Percentiles rank a stretch among this genome's conserved stretches.
These are phyloP conservation scores for Ganoderma lucidum DNA, from an alignment of 1,284 basidiomycete genomes.

Conservation along the genomic window DNA sequence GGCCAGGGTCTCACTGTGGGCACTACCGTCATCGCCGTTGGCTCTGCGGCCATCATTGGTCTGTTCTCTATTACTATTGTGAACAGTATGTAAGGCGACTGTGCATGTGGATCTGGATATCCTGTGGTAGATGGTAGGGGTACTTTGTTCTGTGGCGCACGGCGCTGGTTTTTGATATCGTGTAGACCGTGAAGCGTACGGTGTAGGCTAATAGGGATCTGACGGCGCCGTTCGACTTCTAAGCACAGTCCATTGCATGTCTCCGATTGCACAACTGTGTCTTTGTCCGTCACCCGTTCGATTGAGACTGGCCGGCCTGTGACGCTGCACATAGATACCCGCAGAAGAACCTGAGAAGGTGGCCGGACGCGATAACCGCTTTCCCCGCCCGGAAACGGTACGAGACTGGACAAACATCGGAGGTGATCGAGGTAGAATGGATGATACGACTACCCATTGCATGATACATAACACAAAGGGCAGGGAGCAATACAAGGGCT, in stretches of 20 bases:
- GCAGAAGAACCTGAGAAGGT: not conserved
- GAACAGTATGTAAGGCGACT: conserved; percentile 51
- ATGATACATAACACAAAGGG: conserved; percentile 23
- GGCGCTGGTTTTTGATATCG: not conserved
- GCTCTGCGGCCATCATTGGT: conserved; percentile 56
- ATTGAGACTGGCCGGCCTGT: not conserved
- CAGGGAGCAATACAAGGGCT: conserved; percentile 30
- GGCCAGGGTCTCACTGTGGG: conserved; percentile 51
- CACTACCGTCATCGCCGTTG: conserved; percentile 55
- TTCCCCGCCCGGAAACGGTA: not conserved
- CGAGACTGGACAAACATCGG: conserved; percentile 8
- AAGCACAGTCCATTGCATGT: not conserved
- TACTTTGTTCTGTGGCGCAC: not conserved
- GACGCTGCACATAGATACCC: not conserved
- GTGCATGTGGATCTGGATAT: not conserved
- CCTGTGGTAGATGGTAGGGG: not conserved
- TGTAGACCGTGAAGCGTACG: not conserved
- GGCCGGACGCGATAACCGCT: not conserved
- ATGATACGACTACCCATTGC: conserved; percentile 33
- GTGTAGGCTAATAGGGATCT: conserved; percentile 5
- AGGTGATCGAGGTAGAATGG: conserved; percentile 26
- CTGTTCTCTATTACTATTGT: conserved; percentile 55
- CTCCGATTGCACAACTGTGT: not conserved
- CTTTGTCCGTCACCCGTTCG: not conserved
- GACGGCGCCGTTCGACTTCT: conserved; percentile 8